phyloP scores from a whole-genome alignment of 1,284 basidiomycete genomes.

The Thecaphora thlaspeos region DNA sequence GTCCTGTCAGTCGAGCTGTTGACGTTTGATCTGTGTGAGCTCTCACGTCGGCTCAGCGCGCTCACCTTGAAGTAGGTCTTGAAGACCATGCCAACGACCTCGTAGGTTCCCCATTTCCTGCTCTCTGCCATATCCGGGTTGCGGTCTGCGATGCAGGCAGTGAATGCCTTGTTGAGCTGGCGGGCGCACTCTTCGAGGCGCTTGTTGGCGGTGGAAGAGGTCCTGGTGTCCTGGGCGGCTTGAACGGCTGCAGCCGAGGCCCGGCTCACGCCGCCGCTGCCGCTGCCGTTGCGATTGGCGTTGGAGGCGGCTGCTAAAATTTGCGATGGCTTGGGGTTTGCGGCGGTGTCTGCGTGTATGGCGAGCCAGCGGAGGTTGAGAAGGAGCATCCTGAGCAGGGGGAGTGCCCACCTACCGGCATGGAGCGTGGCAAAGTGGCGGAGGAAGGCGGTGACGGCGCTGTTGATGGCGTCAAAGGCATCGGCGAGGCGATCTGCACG shows the following conservation, averaged over 20 bases:
- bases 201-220: slow-evolving; percentile 55
- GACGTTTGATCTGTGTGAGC: too few species aligned
- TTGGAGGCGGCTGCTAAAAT: slow-evolving; percentile 6
- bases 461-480: slow-evolving; percentile 42
- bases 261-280: slow-evolving; percentile 1
- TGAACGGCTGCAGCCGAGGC: too few species aligned
- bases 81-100: slow-evolving; percentile 84
- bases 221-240: slow-evolving; percentile 1
- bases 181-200: slow-evolving; percentile 87
- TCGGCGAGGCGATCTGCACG: slow-evolving; percentile 23
- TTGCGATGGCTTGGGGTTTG: not conserved
- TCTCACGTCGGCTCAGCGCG: too few species aligned
- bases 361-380: slow-evolving; percentile 43
- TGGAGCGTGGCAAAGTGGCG: slow-evolving; percentile 36
- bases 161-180: slow-evolving; percentile 86
- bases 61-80: slow-evolving; percentile 90
- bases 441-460: slow-evolving; percentile 34
- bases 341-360: slow-evolving; percentile 37
- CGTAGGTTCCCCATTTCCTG: slow-evolving; percentile 91
- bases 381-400: slow-evolving; percentile 40
- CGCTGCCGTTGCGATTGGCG: not conserved
- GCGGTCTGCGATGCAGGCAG: slow-evolving; percentile 82
- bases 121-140: slow-evolving; percentile 66
- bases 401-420: slow-evolving; percentile 49
- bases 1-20: too few species aligned